These are phyloP conservation scores for Neurospora tetrasperma DNA, from an alignment of 495 filamentous ascomycete species.

Conservation along the genomic window DNA sequence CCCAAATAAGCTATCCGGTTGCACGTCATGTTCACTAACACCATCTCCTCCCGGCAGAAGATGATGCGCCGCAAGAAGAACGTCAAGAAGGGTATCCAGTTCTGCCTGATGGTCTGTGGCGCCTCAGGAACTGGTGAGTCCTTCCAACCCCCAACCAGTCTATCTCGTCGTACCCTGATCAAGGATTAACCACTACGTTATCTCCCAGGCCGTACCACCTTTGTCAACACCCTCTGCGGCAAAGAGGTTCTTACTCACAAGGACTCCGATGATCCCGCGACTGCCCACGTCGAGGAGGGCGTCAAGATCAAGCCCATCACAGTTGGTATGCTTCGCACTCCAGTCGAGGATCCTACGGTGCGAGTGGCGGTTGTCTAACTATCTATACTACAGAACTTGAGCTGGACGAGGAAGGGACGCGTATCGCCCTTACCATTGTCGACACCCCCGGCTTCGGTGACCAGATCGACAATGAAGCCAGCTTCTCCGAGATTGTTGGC, in stretches of 20 bases:
- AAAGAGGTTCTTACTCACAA: constrained; percentile 81
- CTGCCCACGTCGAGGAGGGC: constrained; percentile 89
- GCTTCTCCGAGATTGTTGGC: constrained; percentile 93
- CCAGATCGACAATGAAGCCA: constrained; percentile 98
- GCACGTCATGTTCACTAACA: constrained; percentile 20
- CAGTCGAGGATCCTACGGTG: not conserved
- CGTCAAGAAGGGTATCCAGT: constrained; percentile 99
- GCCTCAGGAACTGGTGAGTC: constrained; percentile 90
- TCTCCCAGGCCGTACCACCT: constrained; percentile 79
- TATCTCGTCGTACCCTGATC: not conserved
- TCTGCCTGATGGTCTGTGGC: constrained; percentile 99
- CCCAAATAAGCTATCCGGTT: constrained; percentile 5
- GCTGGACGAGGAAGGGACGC: constrained; percentile 94
- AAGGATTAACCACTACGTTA: constrained; percentile 15
- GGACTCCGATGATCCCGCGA: constrained; percentile 78
- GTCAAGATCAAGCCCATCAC: constrained; percentile 98
- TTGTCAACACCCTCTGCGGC: constrained; percentile 97
- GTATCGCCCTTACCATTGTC: constrained; percentile 94
- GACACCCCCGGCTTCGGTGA: constrained; percentile 98
- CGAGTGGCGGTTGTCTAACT: constrained; percentile 11
- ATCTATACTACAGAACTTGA: constrained; percentile 60
- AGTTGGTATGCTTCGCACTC: constrained; percentile 58
- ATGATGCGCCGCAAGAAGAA: constrained; percentile 99
- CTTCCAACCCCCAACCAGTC: not conserved
- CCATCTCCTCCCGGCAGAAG: constrained; percentile 44